Evolutionary conservation across 2,329 filamentous ascomycete species (phyloP).

Genomic region (Venturia oleaginea): DNA sequence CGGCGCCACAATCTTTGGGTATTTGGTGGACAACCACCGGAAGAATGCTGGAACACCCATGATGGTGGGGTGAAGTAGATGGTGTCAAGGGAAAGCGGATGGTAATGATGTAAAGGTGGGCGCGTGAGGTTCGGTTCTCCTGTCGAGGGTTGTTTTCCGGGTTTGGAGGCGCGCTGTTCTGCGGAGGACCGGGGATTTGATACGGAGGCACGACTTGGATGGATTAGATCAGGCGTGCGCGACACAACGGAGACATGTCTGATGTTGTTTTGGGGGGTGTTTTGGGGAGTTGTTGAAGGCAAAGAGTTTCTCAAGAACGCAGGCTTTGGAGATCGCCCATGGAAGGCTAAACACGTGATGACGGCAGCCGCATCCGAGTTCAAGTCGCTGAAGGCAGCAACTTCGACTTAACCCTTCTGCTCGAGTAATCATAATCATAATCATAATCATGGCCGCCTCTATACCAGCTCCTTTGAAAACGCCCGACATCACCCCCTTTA

Average conservation of each 20-base stretch:
- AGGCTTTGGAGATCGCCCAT: not conserved
- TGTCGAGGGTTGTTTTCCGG: not conserved
- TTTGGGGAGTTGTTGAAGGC: not conserved
- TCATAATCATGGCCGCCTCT: conserved; percentile 54
- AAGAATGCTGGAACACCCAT: conserved; percentile 97
- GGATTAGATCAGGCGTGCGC: not conserved
- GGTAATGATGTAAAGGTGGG: not conserved
- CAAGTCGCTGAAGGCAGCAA: too few species aligned
- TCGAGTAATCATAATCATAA: too few species aligned
- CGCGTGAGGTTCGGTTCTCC: not conserved
- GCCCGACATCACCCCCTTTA: conserved; percentile 76
- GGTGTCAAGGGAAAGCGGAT: not conserved
- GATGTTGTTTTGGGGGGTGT: not conserved
- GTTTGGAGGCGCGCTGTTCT: not conserved
- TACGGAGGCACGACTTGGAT: not conserved
- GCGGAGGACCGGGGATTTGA: not conserved
- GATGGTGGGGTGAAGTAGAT: conserved; percentile 19
- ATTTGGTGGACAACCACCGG: conserved; percentile 92
- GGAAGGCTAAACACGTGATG: not conserved
- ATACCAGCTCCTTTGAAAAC: conserved; percentile 66
- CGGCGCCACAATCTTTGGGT: conserved; percentile 90
- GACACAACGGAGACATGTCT: not conserved
- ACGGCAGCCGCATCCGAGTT: too few species aligned
- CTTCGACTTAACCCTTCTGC: too few species aligned
- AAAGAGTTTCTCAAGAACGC: not conserved